Percentiles rank a stretch among this genome's conserved stretches.
Evolutionary conservation across 78 protist genomes (phyloP).

Genomic region (Dictyostelium brefeldianum): DNA sequence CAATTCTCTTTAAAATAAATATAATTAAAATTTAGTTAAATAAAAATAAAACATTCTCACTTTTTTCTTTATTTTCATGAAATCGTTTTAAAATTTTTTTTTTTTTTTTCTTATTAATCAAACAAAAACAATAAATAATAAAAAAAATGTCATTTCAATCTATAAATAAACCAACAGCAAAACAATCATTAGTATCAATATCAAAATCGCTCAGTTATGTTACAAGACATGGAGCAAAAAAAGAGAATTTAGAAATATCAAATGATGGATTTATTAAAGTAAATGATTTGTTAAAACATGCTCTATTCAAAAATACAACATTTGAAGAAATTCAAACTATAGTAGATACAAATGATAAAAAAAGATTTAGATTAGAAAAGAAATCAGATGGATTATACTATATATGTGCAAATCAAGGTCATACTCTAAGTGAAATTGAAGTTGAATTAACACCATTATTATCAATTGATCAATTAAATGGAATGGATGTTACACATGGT

Average conservation of each 20-base stretch:
- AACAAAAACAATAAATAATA: background rate
- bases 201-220: conserved; percentile 20
- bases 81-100: background rate
- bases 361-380: conserved; percentile 29
- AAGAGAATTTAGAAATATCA: conserved; percentile 8
- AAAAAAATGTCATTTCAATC: conserved; percentile 4
- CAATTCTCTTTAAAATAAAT: no score
- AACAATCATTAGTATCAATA: background rate
- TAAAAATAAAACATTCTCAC: no score
- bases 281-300: conserved; percentile 20
- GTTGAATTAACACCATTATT: background rate
- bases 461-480: background rate
- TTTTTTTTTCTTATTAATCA: background rate
- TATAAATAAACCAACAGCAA: background rate
- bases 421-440: conserved; percentile 39
- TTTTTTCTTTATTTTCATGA: no score
- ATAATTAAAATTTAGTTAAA: no score
- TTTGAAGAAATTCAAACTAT: conserved; percentile 17
- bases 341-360: conserved; percentile 69
- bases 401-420: conserved; percentile 72
- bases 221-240: conserved; percentile 51
- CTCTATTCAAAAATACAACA: conserved; percentile 1
- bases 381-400: background rate
- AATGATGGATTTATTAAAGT: conserved; percentile 37
- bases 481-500: conserved; percentile 24